Evolutionary conservation across 768 basidiomycete genomes (phyloP), one percentile per base, ranked within the genome.

Genomic region (Trametopsis cervina): DNA sequence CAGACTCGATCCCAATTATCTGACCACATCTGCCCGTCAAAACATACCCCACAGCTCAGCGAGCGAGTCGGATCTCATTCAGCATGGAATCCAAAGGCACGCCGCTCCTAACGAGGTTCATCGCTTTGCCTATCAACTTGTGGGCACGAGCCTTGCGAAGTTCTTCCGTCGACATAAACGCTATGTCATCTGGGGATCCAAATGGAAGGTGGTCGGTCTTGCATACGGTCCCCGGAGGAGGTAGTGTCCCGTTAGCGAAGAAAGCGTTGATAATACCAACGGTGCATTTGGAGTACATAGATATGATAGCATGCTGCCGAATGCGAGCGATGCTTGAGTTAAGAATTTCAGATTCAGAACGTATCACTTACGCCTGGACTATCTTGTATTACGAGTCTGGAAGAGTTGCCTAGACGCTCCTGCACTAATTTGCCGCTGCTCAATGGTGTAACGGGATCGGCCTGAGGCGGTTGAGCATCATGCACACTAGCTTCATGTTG

Each of bases 221-320:
- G 48, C 75, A 77, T 4, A 73, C 56, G 3, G 70, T 73, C 4
- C 63, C 71, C 6, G 61, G 58, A 10, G 55, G 47, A 2, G 75
- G 75, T 1, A 76, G 55, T 1, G 60, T 65, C 2, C 75, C 74
- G 7, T 66, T 46, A 1, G 58, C 44, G 44, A 76, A 72, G 54
- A 75, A 76, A 1, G 60, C 57, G 9, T 65, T 62, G 24, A 77
- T 57, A 49, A 67, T 50, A 27, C 46, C 49, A 9, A 56, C 52
- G 4, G 69, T 66, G 54, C 71, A 73, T 4, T 56, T 41, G 4
- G 70, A 72, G 33, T 37, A 39, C 12, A 33, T 37, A 4, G 45
- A 37, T n/a, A 9, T 60, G 57, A 37, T 37, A 15, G 35, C 18
- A 17, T 46, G 45, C 45, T 46, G 37, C 3, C 9, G 21, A 12